Conservation (phyloP, 441 rosid genomes). For the Eutrema salsugineum region DNA sequence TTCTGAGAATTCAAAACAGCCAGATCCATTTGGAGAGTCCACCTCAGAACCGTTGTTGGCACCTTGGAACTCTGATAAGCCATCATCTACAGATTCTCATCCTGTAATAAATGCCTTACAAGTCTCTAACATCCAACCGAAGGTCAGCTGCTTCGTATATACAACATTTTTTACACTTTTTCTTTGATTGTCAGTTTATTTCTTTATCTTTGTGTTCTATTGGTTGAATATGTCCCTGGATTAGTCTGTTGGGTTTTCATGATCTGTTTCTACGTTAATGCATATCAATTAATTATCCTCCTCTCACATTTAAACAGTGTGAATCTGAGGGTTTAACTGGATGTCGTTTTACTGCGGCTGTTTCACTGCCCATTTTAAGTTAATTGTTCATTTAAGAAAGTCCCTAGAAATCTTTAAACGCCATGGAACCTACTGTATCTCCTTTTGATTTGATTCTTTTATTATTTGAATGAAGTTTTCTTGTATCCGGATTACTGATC, state of each 20-base stretch:
- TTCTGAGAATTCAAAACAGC: constrained; percentile 25
- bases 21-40: constrained; percentile 30
- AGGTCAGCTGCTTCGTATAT: constrained; percentile 49
- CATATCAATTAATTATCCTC: background rate
- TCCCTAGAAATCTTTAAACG: background rate
- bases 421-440: background rate
- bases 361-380: background rate
- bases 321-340: constrained; percentile 5
- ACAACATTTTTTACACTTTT: background rate
- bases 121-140: constrained; percentile 34
- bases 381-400: background rate
- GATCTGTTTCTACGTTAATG: constrained; percentile 5
- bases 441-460: constrained; percentile 7
- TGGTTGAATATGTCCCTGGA: constrained; percentile 1
- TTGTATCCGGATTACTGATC: constrained; percentile 29
- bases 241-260: background rate
- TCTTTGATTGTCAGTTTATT: background rate
- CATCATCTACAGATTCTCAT: constrained; percentile 29
- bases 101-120: constrained; percentile 34
- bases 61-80: constrained; percentile 28
- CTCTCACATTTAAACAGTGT: constrained; percentile 3
- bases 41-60: constrained; percentile 31
- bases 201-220: background rate
- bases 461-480: constrained; percentile 22
- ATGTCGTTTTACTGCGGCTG: background rate